These are phyloP conservation scores for Triticum monococcum DNA, from an alignment of 176 grass and related monocot species.

Conservation along the genomic window DNA sequence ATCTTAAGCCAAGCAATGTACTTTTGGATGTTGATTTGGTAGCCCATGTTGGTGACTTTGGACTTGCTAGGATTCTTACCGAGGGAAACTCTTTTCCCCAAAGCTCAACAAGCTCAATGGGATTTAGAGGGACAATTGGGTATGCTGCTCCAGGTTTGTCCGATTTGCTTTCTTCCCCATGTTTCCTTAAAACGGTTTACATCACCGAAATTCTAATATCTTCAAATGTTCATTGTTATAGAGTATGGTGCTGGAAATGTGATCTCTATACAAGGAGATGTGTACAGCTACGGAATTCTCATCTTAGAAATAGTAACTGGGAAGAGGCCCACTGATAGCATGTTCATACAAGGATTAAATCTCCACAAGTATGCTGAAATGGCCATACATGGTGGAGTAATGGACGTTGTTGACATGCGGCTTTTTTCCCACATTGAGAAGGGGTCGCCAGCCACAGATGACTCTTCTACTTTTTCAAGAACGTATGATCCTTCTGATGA, in stretches of 20 bases:
- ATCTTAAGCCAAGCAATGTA: constrained; percentile 36
- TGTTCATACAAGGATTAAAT: background rate
- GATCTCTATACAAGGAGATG: constrained; percentile 32
- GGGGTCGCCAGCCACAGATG: background rate
- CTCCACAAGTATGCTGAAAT: constrained; percentile 24
- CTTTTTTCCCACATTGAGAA: background rate
- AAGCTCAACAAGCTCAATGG: background rate
- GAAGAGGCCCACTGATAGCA: constrained; percentile 23
- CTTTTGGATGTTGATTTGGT: constrained; percentile 23
- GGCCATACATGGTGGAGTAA: background rate
- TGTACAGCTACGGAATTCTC: constrained; percentile 49
- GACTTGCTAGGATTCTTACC: constrained; percentile 14
- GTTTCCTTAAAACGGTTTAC: background rate
- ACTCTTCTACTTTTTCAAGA: background rate
- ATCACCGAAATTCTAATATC: background rate
- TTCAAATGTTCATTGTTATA: background rate
- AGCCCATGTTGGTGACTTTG: constrained; percentile 29
- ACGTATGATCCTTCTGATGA: background rate
- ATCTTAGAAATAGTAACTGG: constrained; percentile 41
- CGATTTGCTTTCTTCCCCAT: background rate
- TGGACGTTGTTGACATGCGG: constrained; percentile 17
- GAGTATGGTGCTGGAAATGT: constrained; percentile 38
- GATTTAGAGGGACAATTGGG: constrained; percentile 38
- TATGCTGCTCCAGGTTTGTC: constrained; percentile 28
- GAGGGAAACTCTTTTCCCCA: background rate